Conservation (phyloP, 371 early-diverging fungal genomes). For the Syncephalastrum racemosum region DNA sequence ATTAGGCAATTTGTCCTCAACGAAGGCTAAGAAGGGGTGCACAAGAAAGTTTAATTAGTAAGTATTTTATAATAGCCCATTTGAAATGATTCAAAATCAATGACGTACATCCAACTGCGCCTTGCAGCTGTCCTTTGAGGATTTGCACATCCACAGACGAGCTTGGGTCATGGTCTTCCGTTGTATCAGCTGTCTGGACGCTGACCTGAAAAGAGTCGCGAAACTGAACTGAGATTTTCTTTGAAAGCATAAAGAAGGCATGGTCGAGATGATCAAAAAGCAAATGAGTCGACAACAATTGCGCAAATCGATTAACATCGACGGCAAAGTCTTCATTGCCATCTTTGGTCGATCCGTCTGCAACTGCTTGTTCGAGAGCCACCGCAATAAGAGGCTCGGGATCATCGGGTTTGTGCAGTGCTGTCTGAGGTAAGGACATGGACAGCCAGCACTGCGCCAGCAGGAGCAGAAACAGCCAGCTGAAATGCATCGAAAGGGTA, state of each 20-base stretch:
- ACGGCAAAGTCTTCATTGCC: constrained; percentile 11
- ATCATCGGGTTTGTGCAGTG: no score
- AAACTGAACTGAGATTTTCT: constrained; percentile 29
- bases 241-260: constrained; percentile 26
- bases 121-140: constrained; percentile 33
- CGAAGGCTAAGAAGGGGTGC: constrained; percentile 18
- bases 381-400: no score
- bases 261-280: constrained; percentile 36
- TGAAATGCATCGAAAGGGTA: no score
- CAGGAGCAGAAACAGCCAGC: no score
- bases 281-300: constrained; percentile 28
- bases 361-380: no score
- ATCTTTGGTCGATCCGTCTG: no score
- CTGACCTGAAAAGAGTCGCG: constrained; percentile 31
- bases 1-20: constrained; percentile 35
- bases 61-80: neutral
- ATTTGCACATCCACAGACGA: constrained; percentile 31
- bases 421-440: no score
- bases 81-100: neutral
- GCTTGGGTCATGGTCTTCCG: constrained; percentile 5
- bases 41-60: neutral
- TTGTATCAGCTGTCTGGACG: neutral
- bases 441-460: no score
- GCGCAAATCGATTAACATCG: constrained; percentile 28
- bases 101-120: constrained; percentile 38